phyloP scores from a whole-genome alignment of 1,284 basidiomycete genomes.

The Papiliotrema flavescens region DNA sequence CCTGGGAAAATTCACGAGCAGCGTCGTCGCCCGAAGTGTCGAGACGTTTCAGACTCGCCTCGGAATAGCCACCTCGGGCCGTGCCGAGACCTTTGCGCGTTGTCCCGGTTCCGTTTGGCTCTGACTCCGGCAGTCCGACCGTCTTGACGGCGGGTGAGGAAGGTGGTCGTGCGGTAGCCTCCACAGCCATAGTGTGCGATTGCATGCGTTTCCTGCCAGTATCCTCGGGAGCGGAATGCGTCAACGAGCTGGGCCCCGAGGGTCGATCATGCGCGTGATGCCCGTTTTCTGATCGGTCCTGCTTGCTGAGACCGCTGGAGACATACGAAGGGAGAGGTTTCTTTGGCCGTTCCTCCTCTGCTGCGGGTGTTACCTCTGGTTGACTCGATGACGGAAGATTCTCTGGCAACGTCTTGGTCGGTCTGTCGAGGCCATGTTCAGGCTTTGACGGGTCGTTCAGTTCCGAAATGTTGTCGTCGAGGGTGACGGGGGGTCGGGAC shows the following conservation, averaged over 20 bases:
- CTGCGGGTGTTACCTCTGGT: no score
- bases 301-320: no score
- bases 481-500: constrained; percentile 59
- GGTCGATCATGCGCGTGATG: not conserved
- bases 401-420: constrained; percentile 38
- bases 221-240: no score
- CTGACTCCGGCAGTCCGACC: constrained; percentile 19
- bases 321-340: not conserved
- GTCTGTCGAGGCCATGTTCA: constrained; percentile 24
- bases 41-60: no score
- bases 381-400: constrained; percentile 17
- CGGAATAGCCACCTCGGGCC: no score
- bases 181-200: constrained; percentile 14
- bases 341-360: no score
- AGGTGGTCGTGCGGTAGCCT: constrained; percentile 25
- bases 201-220: not conserved
- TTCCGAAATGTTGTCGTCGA: constrained; percentile 17
- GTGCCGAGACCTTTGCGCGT: not conserved
- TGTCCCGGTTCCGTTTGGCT: not conserved
- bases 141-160: constrained; percentile 32
- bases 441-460: constrained; percentile 2
- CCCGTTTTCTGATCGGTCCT: no score
- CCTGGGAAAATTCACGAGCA: no score
- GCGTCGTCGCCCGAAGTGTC: no score
- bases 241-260: no score